Evolutionary conservation across 2,329 filamentous ascomycete genomes (phyloP).

Genomic region (Hypocreales sp.): DNA sequence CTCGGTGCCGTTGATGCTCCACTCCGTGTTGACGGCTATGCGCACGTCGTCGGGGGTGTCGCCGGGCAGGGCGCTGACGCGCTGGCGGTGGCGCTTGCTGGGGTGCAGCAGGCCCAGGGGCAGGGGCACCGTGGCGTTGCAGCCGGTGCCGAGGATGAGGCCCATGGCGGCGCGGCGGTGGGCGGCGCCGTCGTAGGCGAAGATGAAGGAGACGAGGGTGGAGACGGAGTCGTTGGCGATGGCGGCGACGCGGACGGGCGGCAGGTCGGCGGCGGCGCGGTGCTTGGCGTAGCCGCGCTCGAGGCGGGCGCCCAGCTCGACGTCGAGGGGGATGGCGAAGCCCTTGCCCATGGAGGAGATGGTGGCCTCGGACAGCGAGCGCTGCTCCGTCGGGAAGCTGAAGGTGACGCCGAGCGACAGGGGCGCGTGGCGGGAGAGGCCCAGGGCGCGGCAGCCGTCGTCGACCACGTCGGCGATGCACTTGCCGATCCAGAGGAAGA

Average conservation of each 20-base stretch:
- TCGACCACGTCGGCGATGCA: conserved; percentile 60
- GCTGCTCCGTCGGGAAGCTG: conserved; percentile 55
- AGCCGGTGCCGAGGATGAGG: conserved; percentile 67
- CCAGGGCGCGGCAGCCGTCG: conserved; percentile 31
- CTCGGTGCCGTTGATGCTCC: conserved; percentile 66
- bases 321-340: conserved; percentile 43
- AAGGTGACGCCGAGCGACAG: conserved; percentile 55
- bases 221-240: conserved; percentile 75
- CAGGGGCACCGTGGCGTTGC: conserved; percentile 67
- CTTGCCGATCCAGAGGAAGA: conserved; percentile 70
- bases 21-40: conserved; percentile 71
- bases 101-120: conserved; percentile 44
- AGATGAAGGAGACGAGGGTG: conserved; percentile 63
- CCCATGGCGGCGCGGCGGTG: conserved; percentile 60
- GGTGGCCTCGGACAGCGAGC: conserved; percentile 43
- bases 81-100: conserved; percentile 39
- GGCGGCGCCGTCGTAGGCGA: conserved; percentile 45
- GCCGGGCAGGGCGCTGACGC: conserved; percentile 32
- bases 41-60: conserved; percentile 35
- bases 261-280: conserved; percentile 30
- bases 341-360: conserved; percentile 58
- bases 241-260: conserved; percentile 53
- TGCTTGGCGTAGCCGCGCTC: conserved; percentile 40
- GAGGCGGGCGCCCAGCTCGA: conserved; percentile 45
- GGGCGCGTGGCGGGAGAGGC: conserved; percentile 24